phyloP scores from a whole-genome alignment of 192 early-diverging fungal species.

The Anaeromyces robustus region DNA sequence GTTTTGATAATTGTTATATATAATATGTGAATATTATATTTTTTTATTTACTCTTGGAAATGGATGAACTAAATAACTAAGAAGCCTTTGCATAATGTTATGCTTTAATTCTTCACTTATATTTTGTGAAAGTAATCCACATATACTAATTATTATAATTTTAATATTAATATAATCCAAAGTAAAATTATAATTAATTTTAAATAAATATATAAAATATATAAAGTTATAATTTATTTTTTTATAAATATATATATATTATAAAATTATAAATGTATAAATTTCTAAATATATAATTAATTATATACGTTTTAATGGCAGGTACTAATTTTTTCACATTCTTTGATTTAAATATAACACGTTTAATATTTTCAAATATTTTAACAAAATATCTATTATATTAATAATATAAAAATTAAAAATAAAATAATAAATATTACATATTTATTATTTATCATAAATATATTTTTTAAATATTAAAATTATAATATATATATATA shows the following conservation, averaged over 20 bases:
- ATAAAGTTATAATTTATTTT: too few species aligned
- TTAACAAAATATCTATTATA: neutral
- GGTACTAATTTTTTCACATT: neutral
- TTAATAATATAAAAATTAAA: neutral
- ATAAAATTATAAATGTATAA: too few species aligned
- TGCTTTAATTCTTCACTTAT: conserved; percentile 2
- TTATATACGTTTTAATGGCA: neutral
- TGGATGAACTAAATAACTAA: conserved; percentile 53
- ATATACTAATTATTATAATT: neutral
- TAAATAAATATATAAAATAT: too few species aligned
- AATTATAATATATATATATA: too few species aligned
- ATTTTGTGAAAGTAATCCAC: neutral
- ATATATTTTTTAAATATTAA: too few species aligned
- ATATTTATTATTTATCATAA: too few species aligned
- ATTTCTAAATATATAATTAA: neutral
- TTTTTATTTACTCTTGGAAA: conserved; percentile 47
- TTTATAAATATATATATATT: too few species aligned
- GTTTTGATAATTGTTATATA: neutral
- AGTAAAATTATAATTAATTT: too few species aligned
- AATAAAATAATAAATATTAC: too few species aligned
- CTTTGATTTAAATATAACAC: neutral
- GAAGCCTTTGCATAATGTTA: conserved; percentile 36
- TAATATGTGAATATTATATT: too few species aligned
- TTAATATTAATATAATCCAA: too few species aligned
- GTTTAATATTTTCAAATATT: neutral